Evolutionary conservation across 306 rosid genomes (phyloP).

Genomic region (Erythrophleum fordii): DNA sequence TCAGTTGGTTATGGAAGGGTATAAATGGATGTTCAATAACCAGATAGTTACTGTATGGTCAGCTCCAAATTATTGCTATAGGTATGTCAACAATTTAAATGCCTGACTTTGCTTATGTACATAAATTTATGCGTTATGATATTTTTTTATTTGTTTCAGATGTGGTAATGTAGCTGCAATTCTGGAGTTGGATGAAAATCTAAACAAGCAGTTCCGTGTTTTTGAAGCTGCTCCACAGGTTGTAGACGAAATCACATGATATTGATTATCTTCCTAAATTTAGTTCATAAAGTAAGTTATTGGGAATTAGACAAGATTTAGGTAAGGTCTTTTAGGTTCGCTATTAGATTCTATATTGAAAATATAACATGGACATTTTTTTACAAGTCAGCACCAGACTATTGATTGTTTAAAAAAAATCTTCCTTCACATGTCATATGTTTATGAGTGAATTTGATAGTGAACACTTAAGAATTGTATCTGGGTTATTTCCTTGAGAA

Average conservation of each 20-base stretch:
- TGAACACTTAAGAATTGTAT: neutral
- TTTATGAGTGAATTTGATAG: neutral
- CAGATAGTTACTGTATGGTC: constrained; percentile 99
- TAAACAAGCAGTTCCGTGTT: constrained; percentile 85
- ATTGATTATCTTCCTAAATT: constrained; percentile 24
- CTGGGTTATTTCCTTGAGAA: neutral
- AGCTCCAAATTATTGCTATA: constrained; percentile 99
- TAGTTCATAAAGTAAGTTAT: constrained; percentile 19
- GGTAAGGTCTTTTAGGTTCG: neutral
- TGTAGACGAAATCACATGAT: constrained; percentile 37
- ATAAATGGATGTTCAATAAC: constrained; percentile 97
- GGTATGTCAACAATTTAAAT: constrained; percentile 52
- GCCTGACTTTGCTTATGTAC: constrained; percentile 14
- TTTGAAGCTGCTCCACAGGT: constrained; percentile 99
- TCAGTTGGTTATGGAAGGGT: constrained; percentile 99
- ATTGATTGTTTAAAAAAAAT: neutral
- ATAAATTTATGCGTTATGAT: constrained; percentile 34
- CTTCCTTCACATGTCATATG: neutral
- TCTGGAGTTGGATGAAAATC: constrained; percentile 89
- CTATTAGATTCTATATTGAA: neutral
- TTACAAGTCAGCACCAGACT: neutral
- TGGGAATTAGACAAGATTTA: neutral
- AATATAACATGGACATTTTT: neutral
- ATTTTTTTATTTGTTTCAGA: constrained; percentile 52
- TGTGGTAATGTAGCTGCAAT: constrained; percentile 99